These are phyloP conservation scores for Colletotrichum siamense DNA, from an alignment of 2,329 filamentous ascomycete species.

Conservation along the genomic window DNA sequence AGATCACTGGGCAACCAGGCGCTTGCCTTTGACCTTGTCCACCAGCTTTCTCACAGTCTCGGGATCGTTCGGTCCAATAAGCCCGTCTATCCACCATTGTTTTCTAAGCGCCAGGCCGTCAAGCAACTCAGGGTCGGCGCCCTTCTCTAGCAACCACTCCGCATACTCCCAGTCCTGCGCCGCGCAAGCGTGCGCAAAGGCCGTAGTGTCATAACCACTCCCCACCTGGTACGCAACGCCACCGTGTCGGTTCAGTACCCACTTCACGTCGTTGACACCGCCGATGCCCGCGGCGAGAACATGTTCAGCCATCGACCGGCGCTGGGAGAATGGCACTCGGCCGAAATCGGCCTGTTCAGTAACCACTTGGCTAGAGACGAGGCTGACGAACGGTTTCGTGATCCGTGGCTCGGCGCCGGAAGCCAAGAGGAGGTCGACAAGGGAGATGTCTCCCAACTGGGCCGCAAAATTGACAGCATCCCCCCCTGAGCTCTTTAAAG, in stretches of 20 bases:
- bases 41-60: not conserved
- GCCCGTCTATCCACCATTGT: not conserved
- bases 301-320: not conserved
- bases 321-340: not conserved
- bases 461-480: not conserved
- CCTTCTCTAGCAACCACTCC: not conserved
- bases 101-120: not conserved
- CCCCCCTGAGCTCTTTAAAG: not conserved
- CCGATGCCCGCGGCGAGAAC: not conserved
- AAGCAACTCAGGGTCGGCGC: not conserved
- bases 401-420: not conserved
- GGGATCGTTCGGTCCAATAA: not conserved
- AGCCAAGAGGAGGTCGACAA: not conserved
- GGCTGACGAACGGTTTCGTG: not conserved
- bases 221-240: not conserved
- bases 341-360: too few species aligned
- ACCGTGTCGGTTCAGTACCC: not conserved
- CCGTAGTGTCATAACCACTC: not conserved
- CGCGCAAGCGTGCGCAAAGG: not conserved
- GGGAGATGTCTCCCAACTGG: not conserved
- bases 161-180: not conserved
- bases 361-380: not conserved
- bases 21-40: not conserved
- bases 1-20: not conserved
- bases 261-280: not conserved